These are phyloP conservation scores for Solanum habrochaites DNA, from an alignment of 257 asterid species.

Conservation along the genomic window DNA sequence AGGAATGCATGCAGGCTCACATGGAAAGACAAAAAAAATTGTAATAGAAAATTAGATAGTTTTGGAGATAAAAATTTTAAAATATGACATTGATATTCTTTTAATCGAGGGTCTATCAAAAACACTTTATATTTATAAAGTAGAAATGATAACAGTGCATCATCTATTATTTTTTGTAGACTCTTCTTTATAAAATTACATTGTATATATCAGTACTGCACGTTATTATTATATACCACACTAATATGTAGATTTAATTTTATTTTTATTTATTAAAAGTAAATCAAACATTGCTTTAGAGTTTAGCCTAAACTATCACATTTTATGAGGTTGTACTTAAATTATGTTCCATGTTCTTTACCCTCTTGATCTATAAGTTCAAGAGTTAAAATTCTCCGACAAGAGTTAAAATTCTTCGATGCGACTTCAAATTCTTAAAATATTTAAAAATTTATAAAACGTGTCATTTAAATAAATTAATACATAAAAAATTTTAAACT, in stretches of 20 bases:
- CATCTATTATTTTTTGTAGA: neutral
- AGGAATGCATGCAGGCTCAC: neutral
- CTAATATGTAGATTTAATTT: no score
- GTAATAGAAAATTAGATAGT: neutral
- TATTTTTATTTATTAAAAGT: no score
- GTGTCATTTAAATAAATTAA: no score
- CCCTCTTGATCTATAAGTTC: neutral
- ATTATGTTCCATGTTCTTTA: no score
- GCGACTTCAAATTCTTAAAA: no score
- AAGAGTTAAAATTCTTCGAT: no score
- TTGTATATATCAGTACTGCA: neutral
- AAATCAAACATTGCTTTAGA: no score
- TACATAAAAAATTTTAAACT: neutral
- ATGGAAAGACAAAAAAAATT: neutral
- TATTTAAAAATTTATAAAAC: no score
- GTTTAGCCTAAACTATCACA: no score
- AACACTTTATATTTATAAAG: neutral
- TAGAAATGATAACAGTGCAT: neutral
- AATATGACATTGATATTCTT: no score
- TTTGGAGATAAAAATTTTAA: neutral
- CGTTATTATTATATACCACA: neutral
- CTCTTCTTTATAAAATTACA: neutral
- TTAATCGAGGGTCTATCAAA: neutral
- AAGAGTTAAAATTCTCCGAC: no score
- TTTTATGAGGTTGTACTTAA: neutral